A percentile compares a stretch with the other conserved stretches of the same genome.
Conservation (phyloP, 1,139 yeast species). For the Zygosaccharomyces pseudobailii region DNA sequence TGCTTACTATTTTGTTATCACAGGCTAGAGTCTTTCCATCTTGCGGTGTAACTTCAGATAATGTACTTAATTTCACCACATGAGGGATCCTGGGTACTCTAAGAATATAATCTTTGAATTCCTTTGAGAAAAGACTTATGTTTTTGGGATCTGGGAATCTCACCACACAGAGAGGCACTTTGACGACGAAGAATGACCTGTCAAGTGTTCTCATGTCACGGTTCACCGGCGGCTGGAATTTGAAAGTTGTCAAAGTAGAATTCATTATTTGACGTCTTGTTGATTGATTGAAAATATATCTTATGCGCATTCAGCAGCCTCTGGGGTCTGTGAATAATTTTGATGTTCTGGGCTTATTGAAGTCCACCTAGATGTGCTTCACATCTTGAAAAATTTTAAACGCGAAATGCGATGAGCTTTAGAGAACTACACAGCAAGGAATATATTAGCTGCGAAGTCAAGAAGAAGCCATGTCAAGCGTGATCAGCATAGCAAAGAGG, state of each 20-base stretch:
- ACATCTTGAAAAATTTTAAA: slow-evolving; percentile 1
- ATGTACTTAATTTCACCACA: slow-evolving; percentile 45
- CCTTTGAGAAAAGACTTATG: slow-evolving; percentile 47
- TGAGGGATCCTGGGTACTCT: slow-evolving; percentile 62
- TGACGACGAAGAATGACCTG: slow-evolving; percentile 53
- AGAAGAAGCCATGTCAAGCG: slow-evolving; percentile 23
- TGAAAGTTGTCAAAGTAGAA: slow-evolving; percentile 10
- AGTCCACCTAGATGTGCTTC: background rate
- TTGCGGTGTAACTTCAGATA: slow-evolving; percentile 8
- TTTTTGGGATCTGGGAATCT: slow-evolving; percentile 61
- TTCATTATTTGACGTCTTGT: slow-evolving; percentile 3
- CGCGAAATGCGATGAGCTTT: slow-evolving; percentile 2
- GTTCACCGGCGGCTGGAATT: slow-evolving; percentile 57
- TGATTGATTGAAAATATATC: background rate
- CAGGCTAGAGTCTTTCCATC: slow-evolving; percentile 20
- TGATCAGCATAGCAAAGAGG: slow-evolving; percentile 27
- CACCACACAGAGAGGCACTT: slow-evolving; percentile 60
- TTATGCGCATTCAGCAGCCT: slow-evolving; percentile 5
- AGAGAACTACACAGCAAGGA: background rate
- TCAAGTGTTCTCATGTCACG: slow-evolving; percentile 64
- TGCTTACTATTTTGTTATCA: slow-evolving; percentile 36
- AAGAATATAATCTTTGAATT: slow-evolving; percentile 52
- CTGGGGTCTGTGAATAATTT: background rate
- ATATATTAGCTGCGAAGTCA: background rate
- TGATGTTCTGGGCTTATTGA: background rate